Base-by-base conservation (phyloP, 1,284 basidiomycete genomes). In the Omphalotus olearius region DNA sequence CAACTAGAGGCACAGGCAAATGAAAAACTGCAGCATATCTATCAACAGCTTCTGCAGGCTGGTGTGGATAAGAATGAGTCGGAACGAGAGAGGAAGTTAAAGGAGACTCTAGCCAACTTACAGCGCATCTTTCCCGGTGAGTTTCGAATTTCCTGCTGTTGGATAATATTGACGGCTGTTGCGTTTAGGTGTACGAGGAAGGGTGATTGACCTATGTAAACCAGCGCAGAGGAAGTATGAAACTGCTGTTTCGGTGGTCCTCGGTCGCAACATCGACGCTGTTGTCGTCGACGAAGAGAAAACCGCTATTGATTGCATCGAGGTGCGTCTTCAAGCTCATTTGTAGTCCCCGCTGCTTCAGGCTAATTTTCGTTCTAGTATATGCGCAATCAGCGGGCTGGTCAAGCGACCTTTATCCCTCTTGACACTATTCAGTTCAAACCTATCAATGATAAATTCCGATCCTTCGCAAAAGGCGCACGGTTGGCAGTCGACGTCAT, bases 271-370 rank as follows among this genome's bases (percentile, higher is more conserved):
- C 66, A 88, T 95, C 47, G 96, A 99, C 61, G 91, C 95, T 1
- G 83, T 99, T 51, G 91, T 99, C 2, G 95, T 99, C 1, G 95
- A 98, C 62, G 86, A 93, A 60, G 94, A 99, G 73, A 93, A 91
- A 70, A 95, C 92, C 0, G 97, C 93, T 1, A 97, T 98, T 56
- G 93, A 96, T 62, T 99, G 97, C 68, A 98, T 99, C 62, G 91
- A 96, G 75, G 91, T 90, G 57, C 37, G 69, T 64, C 13, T 18
- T 23, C 25, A 11, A 28, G 17, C 25, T 17, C 17, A 37, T 7
- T 18, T 18, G 4, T 14, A 13, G 4, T 20, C 6, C n/a, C 20
- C 45, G 20, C 25, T 23, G 23, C 14, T 16, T 43, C 25, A 6
- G 28, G 43, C 26, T 40, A 30, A 42, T 52, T 17, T 16, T 50